A percentile compares a stretch with the other conserved stretches of the same genome.
Conservation (phyloP, 2,329 filamentous ascomycete genomes). For the Nannizziopsis arthrosporioides region DNA sequence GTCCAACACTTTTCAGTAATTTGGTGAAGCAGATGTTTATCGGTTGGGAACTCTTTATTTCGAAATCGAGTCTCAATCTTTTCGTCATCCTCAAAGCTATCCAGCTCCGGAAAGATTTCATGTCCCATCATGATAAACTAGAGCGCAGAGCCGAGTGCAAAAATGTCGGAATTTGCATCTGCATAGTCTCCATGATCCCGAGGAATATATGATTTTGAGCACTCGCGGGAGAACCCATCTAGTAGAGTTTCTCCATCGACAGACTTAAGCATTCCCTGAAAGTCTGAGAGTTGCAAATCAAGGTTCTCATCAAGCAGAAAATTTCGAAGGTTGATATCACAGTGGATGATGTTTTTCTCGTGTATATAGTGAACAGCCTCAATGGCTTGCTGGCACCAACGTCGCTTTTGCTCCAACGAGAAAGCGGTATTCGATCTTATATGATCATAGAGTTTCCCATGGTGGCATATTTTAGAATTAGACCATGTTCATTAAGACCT, state of each 20-base stretch:
- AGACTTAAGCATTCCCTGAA: conserved; percentile 1
- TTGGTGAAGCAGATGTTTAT: not conserved
- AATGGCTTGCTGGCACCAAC: conserved; percentile 26
- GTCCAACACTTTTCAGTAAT: conserved; percentile 6
- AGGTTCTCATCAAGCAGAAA: conserved; percentile 29
- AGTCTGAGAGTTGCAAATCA: conserved; percentile 17
- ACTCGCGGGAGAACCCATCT: conserved; percentile 2
- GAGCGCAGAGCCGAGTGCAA: conserved; percentile 4
- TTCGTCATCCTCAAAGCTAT: conserved; percentile 1
- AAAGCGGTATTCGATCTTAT: not conserved
- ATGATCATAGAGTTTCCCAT: not conserved
- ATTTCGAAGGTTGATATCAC: conserved; percentile 32
- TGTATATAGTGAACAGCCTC: conserved; percentile 29
- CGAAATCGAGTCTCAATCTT: not conserved
- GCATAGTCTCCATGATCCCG: conserved; percentile 1
- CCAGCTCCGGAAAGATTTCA: conserved; percentile 2
- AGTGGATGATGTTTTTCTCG: conserved; percentile 30
- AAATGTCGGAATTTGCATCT: not conserved
- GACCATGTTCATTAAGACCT: conserved; percentile 1
- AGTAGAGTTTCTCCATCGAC: conserved; percentile 1
- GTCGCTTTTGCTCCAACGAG: conserved; percentile 12
- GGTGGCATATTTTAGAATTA: not conserved
- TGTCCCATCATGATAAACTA: conserved; percentile 5
- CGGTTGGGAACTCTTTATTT: conserved; percentile 1
- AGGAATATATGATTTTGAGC: conserved; percentile 6